Base-by-base conservation (phyloP, 2,329 filamentous ascomycete genomes). In the Microcyclosporella mali region DNA sequence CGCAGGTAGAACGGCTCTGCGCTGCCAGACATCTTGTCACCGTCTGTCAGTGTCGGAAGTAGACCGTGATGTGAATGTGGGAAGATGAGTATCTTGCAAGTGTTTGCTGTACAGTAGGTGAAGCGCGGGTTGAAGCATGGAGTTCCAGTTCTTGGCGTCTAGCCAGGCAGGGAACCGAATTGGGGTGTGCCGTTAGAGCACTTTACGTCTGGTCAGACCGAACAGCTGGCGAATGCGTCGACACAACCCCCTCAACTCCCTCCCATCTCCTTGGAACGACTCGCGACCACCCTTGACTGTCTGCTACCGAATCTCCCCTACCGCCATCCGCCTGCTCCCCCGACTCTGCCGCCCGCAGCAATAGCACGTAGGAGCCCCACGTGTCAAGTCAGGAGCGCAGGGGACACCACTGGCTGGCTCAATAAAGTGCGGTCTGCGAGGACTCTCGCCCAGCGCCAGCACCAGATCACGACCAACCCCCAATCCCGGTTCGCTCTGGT, bases 1-100 rank as follows among this genome's bases (percentile, higher is more conserved):
- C 92, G 83, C 55, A 98, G 72, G 62, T 98, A 98, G 66, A 98
- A 97, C 6, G 85, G 83, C 59, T 95, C 89, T 66, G 77, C 84
- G 18, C 49, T 51, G 14, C 47, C 50, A 56, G 84, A 72, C 76
- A 84, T 88, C 47, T 60, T 71, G 42, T 10, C 17, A 17, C 10
- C 31, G 29, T 19, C 25, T 18, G 8, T n/a, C n/a, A n/a, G 10
- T 32, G n/a, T 21, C 16, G 15, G 8, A 16, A 37, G 17, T 15
- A 17, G 8, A n/a, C n/a, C n/a, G 21, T 25, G 21, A 25, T 25
- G 21, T 25, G 21, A 9, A 25, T n/a, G n/a, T n/a, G 21, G 21
- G 21, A 25, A 25, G 4, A 4, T 4, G 21, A 25, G 9, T 25
- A 25, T 6, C 21, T 25, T 25, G 21, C 6, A 25, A 9, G 21